These are phyloP conservation scores for Graphium sp. DNA, from an alignment of 2,329 filamentous ascomycete species.

Conservation along the genomic window DNA sequence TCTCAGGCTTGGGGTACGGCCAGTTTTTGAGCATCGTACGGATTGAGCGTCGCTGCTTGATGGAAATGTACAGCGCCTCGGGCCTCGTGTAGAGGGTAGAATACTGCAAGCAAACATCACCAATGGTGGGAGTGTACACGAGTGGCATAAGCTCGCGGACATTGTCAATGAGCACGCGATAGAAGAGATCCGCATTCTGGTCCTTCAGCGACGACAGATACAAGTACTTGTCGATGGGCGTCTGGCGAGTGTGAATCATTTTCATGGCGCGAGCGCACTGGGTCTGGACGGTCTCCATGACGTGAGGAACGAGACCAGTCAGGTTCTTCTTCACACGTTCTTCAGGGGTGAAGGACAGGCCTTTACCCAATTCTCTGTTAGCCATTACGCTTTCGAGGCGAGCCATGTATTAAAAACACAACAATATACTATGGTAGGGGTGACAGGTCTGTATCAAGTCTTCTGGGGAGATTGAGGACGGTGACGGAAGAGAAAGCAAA, in stretches of 20 bases:
- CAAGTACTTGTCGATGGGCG: slow-evolving; percentile 66
- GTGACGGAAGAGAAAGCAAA: slow-evolving; percentile 4
- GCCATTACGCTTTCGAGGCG: slow-evolving; percentile 1
- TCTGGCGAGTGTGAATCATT: slow-evolving; percentile 54
- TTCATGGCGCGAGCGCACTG: slow-evolving; percentile 53
- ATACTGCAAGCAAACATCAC: slow-evolving; percentile 92
- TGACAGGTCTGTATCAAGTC: no score
- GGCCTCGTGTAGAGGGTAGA: slow-evolving; percentile 90
- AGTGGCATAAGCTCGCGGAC: slow-evolving; percentile 64
- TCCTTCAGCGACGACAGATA: slow-evolving; percentile 63
- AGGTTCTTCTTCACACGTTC: slow-evolving; percentile 48
- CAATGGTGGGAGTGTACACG: slow-evolving; percentile 81
- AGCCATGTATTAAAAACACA: no score
- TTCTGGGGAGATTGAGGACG: background rate
- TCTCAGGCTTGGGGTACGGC: slow-evolving; percentile 79
- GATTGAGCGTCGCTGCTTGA: slow-evolving; percentile 82
- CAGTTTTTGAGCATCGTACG: slow-evolving; percentile 82
- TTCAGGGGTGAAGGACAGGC: slow-evolving; percentile 46
- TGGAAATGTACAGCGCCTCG: slow-evolving; percentile 92
- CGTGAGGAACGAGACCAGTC: slow-evolving; percentile 47
- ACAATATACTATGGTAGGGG: no score
- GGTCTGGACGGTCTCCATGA: slow-evolving; percentile 41
- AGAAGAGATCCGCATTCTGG: slow-evolving; percentile 68
- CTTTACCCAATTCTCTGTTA: slow-evolving; percentile 16
- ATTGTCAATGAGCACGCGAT: slow-evolving; percentile 64